Evolutionary conservation across 2,329 filamentous ascomycete species (phyloP).

Genomic region (Zelopaecilomyces penicillatus): DNA sequence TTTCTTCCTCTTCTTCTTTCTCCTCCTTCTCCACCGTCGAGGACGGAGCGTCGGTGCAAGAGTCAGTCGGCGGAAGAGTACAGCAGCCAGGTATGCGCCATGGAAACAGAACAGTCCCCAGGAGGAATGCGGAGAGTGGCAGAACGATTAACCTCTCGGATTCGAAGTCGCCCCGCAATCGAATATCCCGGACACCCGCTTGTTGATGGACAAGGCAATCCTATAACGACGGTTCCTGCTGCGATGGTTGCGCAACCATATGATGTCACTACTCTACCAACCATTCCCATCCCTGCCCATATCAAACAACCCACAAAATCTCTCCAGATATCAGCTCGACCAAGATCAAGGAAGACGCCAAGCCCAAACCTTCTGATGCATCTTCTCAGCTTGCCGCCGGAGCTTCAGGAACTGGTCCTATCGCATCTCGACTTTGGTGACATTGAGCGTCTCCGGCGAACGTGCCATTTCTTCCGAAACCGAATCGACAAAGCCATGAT

Average conservation of each 20-base stretch:
- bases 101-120: background rate
- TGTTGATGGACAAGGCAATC: too few relatives aligned
- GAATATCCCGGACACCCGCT: background rate
- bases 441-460: slow-evolving; percentile 33
- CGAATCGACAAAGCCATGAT: slow-evolving; percentile 28
- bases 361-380: background rate
- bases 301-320: background rate
- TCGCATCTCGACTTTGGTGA: slow-evolving; percentile 33
- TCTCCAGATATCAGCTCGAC: background rate
- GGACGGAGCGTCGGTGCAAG: too few relatives aligned
- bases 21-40: background rate
- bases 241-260: background rate
- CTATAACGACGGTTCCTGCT: too few relatives aligned
- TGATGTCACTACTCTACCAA: background rate
- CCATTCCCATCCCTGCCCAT: background rate
- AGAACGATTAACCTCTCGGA: background rate
- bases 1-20: background rate
- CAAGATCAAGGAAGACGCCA: background rate
- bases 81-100: background rate
- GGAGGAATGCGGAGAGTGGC: background rate
- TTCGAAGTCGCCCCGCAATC: background rate
- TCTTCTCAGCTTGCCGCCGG: slow-evolving; percentile 30
- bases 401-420: slow-evolving; percentile 35
- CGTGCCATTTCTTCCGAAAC: slow-evolving; percentile 28
- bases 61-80: too few relatives aligned